Conservation (phyloP, 352 stramenopile genomes). For the Phytopythium chamaehyphon region DNA sequence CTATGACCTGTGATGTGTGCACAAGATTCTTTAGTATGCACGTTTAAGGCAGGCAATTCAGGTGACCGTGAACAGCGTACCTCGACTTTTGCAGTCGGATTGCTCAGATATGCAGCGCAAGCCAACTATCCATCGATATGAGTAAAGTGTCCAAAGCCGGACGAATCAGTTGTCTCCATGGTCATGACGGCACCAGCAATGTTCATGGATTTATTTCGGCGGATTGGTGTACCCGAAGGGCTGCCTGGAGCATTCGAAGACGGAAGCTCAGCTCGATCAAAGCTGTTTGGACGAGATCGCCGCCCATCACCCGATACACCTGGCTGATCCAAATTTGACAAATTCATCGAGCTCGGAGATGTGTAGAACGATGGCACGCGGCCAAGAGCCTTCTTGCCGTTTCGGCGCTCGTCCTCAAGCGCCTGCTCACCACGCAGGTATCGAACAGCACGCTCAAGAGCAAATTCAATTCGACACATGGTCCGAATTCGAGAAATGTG, state of each 20-base stretch:
- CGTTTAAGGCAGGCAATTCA: too few species aligned
- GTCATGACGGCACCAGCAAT: constrained; percentile 82
- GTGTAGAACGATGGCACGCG: constrained; percentile 88
- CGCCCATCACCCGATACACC: constrained; percentile 9
- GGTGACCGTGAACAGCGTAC: too few species aligned
- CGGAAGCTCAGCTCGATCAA: constrained; percentile 18
- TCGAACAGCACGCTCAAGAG: constrained; percentile 88
- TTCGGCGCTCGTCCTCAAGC: constrained; percentile 68
- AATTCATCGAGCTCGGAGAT: constrained; percentile 80
- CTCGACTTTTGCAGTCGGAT: too few species aligned
- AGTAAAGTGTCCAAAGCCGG: constrained; percentile 1
- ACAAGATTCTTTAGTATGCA: too few species aligned
- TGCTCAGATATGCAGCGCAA: too few species aligned
- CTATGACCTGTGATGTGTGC: too few species aligned
- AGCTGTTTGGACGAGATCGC: constrained; percentile 17
- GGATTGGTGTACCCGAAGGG: constrained; percentile 28
- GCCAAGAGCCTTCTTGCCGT: constrained; percentile 66
- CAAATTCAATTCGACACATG: constrained; percentile 96
- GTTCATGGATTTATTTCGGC: constrained; percentile 74
- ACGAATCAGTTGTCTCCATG: constrained; percentile 40
- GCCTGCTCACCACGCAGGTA: constrained; percentile 81
- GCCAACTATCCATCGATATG: constrained; percentile 5
- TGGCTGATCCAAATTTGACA: constrained; percentile 66
- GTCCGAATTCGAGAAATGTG: constrained; percentile 94
- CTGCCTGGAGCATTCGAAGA: constrained; percentile 9